Percentiles rank a stretch among this genome's conserved stretches.
phyloP scores from a whole-genome alignment of 805 yeast species.

The Torulaspora gathmanii region DNA sequence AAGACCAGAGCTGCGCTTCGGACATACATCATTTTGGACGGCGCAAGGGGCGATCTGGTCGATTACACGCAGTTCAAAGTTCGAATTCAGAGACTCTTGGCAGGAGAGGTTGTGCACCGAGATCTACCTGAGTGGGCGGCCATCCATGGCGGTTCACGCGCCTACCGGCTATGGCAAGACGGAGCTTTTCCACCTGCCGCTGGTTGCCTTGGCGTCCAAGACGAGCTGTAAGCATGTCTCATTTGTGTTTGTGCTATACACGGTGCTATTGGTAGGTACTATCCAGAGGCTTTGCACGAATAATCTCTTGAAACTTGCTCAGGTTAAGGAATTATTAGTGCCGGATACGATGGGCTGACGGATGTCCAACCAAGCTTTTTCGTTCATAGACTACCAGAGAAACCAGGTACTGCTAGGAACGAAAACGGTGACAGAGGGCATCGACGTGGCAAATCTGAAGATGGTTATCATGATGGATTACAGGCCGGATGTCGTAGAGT shows the following conservation, averaged over 20 bases:
- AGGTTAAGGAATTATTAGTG: too few species aligned
- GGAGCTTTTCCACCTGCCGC: not conserved
- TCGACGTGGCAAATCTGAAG: not conserved
- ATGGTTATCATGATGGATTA: constrained; percentile 3
- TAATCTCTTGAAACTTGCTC: too few species aligned
- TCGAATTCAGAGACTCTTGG: too few species aligned
- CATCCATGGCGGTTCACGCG: not conserved
- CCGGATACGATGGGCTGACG: too few species aligned
- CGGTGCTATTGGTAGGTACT: not conserved
- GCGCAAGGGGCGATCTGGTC: not conserved
- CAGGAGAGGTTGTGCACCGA: not conserved
- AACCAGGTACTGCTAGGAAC: not conserved
- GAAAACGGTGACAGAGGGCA: constrained; percentile 1
- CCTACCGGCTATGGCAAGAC: not conserved
- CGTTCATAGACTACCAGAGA: too few species aligned
- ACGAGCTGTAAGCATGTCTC: not conserved
- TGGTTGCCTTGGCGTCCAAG: constrained; percentile 7
- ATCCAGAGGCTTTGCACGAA: too few species aligned
- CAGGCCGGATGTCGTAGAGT: not conserved
- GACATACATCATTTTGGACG: not conserved
- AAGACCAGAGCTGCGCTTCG: not conserved
- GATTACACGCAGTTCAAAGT: not conserved
- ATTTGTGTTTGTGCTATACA: not conserved
- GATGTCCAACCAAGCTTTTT: too few species aligned
- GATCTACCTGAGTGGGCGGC: not conserved